Evolutionary conservation across 2,329 filamentous ascomycete species (phyloP).

Genomic region (Pleoardoris graminearum): DNA sequence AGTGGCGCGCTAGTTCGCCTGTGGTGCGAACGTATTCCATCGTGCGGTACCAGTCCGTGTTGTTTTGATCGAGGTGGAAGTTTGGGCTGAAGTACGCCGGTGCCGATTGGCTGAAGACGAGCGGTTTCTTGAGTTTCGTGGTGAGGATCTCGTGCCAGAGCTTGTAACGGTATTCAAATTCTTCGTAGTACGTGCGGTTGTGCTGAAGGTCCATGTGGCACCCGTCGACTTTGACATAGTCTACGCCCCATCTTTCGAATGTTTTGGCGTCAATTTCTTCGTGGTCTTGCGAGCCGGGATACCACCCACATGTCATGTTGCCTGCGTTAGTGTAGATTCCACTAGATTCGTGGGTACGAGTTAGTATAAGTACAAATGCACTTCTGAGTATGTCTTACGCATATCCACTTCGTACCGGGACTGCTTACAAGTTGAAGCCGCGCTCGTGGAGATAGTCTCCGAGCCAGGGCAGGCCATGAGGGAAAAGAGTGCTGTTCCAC

Average conservation of each 20-base stretch:
- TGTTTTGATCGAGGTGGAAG: conserved; percentile 36
- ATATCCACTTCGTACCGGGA: neutral
- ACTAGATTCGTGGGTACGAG: no score
- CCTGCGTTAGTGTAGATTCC: conserved; percentile 52
- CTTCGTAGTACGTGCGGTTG: conserved; percentile 23
- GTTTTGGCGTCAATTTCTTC: conserved; percentile 50
- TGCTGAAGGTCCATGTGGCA: conserved; percentile 27
- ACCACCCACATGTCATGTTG: conserved; percentile 50
- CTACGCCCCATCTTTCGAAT: conserved; percentile 46
- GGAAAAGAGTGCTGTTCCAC: conserved; percentile 50
- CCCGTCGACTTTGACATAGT: conserved; percentile 38
- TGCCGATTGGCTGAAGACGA: conserved; percentile 53
- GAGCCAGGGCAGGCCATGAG: conserved; percentile 50
- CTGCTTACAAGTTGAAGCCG: conserved; percentile 46
- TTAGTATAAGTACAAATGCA: no score
- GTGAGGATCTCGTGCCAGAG: conserved; percentile 51
- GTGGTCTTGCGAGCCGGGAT: conserved; percentile 48
- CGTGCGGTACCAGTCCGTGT: conserved; percentile 52
- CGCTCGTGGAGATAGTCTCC: conserved; percentile 43
- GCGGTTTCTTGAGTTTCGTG: conserved; percentile 37
- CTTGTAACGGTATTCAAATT: conserved; percentile 39
- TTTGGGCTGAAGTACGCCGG: conserved; percentile 50
- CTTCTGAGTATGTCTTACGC: no score
- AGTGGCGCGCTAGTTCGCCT: conserved; percentile 53
- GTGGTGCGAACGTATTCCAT: conserved; percentile 50